These are phyloP conservation scores for Thermothelomyces thermophilus DNA, from an alignment of 2,329 filamentous ascomycete species.

Conservation along the genomic window DNA sequence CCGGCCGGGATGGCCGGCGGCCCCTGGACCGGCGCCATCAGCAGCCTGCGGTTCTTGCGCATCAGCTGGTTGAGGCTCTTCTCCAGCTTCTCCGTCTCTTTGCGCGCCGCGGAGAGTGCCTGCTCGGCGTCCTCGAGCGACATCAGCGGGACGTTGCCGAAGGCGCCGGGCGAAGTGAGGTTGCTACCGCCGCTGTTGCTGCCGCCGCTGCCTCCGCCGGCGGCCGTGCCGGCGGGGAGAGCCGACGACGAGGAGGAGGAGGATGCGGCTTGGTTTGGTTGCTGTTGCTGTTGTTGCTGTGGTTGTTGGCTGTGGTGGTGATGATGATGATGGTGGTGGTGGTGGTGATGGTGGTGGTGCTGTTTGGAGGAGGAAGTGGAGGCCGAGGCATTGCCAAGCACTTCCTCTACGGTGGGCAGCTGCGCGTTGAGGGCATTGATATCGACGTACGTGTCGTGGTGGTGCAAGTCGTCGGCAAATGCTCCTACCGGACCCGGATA, in stretches of 20 bases:
- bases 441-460: slow-evolving; percentile 5
- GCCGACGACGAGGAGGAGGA: background rate
- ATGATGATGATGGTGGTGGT: slow-evolving; percentile 4
- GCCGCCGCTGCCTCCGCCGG: background rate
- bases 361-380: background rate
- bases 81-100: slow-evolving; percentile 57
- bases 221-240: background rate
- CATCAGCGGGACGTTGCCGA: slow-evolving; percentile 49
- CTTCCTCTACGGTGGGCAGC: slow-evolving; percentile 6
- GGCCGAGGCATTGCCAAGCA: background rate
- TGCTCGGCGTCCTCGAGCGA: slow-evolving; percentile 58
- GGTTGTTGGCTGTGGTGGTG: background rate
- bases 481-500: slow-evolving; percentile 29
- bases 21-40: slow-evolving; percentile 27
- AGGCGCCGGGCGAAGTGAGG: slow-evolving; percentile 24
- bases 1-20: background rate
- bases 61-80: slow-evolving; percentile 54
- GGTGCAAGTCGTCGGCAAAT: slow-evolving; percentile 16
- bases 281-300: background rate
- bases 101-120: slow-evolving; percentile 44
- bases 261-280: background rate
- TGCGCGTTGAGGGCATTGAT: slow-evolving; percentile 2
- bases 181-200: slow-evolving; percentile 1
- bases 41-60: slow-evolving; percentile 51
- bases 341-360: background rate